phyloP scores from a whole-genome alignment of 371 early-diverging fungal species.

The Sporodiniella umbellata region DNA sequence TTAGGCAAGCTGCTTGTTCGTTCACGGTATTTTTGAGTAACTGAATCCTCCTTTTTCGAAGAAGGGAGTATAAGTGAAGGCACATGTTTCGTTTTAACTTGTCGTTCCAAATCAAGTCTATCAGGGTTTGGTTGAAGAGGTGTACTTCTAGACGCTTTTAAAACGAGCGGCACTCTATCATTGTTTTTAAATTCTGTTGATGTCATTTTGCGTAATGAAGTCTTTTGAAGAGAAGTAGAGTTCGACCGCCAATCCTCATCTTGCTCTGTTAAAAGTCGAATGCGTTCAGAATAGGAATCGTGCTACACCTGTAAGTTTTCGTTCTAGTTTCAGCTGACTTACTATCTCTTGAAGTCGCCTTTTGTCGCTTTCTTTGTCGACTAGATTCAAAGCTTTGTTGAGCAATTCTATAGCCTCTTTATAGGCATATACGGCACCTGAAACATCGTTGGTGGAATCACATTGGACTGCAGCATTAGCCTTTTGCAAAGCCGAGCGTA shows the following conservation, averaged over 20 bases:
- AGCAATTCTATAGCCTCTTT: constrained; percentile 42
- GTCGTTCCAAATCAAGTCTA: background rate
- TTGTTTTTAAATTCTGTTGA: background rate
- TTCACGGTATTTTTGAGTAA: background rate
- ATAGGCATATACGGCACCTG: constrained; percentile 44
- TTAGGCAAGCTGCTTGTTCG: constrained; percentile 28
- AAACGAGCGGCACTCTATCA: background rate
- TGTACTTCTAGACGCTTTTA: constrained; percentile 20
- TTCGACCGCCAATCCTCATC: constrained; percentile 3
- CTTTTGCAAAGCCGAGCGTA: constrained; percentile 43
- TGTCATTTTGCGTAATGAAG: background rate
- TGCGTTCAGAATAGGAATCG: constrained; percentile 21
- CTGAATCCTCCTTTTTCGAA: constrained; percentile 11
- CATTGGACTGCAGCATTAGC: constrained; percentile 47
- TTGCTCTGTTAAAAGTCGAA: constrained; percentile 8
- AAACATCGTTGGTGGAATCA: constrained; percentile 46
- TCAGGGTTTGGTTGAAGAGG: background rate
- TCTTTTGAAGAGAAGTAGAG: background rate
- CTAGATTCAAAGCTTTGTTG: constrained; percentile 34
- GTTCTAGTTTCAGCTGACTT: too few relatives aligned
- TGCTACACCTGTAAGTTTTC: constrained; percentile 11
- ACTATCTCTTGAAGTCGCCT: constrained; percentile 43
- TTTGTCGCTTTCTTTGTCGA: constrained; percentile 38
- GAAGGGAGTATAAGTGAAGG: constrained; percentile 24
- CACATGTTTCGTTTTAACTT: constrained; percentile 2